Evolutionary conservation across 2,329 filamentous ascomycete species (phyloP).

Genomic region (Ophiosphaerella herpotricha): DNA sequence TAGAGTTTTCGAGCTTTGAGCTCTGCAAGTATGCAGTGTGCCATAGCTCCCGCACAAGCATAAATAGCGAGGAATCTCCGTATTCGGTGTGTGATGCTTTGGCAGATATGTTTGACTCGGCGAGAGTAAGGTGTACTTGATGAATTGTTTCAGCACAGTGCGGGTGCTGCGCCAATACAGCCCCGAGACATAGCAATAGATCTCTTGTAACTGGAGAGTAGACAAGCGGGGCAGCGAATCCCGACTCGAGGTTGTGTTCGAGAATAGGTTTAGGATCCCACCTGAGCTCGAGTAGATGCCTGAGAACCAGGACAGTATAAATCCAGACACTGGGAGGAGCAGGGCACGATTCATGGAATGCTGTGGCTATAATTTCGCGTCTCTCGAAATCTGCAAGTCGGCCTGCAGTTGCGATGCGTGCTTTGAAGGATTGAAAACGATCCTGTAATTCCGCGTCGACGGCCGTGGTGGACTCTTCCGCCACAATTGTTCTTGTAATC

Average conservation of each 20-base stretch:
- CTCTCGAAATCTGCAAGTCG: neutral
- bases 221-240: constrained; percentile 10
- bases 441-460: neutral
- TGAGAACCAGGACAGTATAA: constrained; percentile 15
- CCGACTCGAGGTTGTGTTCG: neutral
- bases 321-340: constrained; percentile 4
- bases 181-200: constrained; percentile 18
- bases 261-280: constrained; percentile 14
- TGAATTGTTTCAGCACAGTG: constrained; percentile 5
- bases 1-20: neutral
- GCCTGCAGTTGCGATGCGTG: constrained; percentile 2
- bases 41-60: constrained; percentile 18
- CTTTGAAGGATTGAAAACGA: neutral
- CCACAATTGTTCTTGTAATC: neutral
- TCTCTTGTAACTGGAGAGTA: constrained; percentile 13
- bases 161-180: constrained; percentile 3
- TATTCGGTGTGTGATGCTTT: constrained; percentile 1
- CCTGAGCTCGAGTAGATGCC: constrained; percentile 10
- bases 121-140: constrained; percentile 15
- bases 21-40: constrained; percentile 6
- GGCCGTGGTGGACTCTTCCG: neutral
- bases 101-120: constrained; percentile 7
- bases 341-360: constrained; percentile 12
- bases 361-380: constrained; percentile 1
- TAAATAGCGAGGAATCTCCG: constrained; percentile 15